Evolutionary conservation across 2,329 filamentous ascomycete species (phyloP), one percentile per base, ranked within the genome.

Genomic region (Helminthosporium solani): DNA sequence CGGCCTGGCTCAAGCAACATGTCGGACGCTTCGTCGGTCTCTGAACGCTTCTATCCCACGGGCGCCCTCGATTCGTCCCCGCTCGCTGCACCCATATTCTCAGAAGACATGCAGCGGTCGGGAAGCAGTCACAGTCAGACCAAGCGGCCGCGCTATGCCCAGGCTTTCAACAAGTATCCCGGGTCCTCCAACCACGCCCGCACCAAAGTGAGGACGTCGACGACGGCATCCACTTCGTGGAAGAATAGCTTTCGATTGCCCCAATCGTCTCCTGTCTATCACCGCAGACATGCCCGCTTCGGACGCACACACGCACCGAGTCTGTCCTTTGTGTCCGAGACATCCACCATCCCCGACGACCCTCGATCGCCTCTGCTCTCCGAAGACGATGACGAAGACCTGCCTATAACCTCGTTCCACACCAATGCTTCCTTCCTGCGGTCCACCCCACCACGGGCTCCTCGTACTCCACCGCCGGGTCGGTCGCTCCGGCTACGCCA

Each of bases 241-340:
- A 94, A 88, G 71, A 84, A 83, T 62, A 80, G 78, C 47, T 84
- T 90, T 65, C 84, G 86, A 60, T 75, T 95, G 47, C 82, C 89
- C 15, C 86, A 95, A 66, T 96, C 90, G 3, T 96, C 91, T 3
- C 92, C 92, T 19, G 84, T 89, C 62, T 88, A 92, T 72, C 81
- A 85, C 54, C 83, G 83, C 58, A 84, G 86, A 60, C 85, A 87
- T 63, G 79, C 85, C 58, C 84, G 87, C 69, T 92, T 91, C 42
- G 64, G 65, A 60, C 86, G 84, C 36, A 87, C 83, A 16, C 81
- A 82, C 41, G 83, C 85, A 3, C 86, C 87, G 1, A 83, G 86
- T 53, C 77, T 92, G 33, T 90, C 89, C 40, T 91, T 95, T 67
- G 89, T 90, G 66, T 84, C 85, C 21, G 82, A 86, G 50, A 79